Evolutionary conservation across 352 stramenopile species (phyloP).

Genomic region (Phytophthora pluvialis): DNA sequence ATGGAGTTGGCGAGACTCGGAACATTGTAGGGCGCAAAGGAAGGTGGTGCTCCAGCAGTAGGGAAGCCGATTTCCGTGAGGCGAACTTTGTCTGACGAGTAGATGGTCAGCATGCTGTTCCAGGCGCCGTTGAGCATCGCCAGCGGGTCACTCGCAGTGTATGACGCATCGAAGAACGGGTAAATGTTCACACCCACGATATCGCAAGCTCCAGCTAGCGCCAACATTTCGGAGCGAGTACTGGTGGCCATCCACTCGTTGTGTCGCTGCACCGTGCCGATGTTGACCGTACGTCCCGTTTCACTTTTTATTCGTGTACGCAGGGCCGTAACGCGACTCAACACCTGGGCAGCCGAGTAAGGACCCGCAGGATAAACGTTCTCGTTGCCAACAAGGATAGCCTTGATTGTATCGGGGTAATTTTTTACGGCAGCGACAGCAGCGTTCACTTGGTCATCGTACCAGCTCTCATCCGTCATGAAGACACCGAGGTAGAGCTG

Average conservation of each 20-base stretch:
- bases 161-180: conserved; percentile 73
- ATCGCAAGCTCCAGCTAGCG: conserved; percentile 58
- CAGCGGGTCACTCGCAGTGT: conserved; percentile 49
- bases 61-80: conserved; percentile 75
- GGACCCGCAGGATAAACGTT: conserved; percentile 61
- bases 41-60: conserved; percentile 44
- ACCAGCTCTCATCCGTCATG: conserved; percentile 80
- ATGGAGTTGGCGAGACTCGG: conserved; percentile 58
- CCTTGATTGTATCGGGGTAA: conserved; percentile 61
- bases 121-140: conserved; percentile 65
- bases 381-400: conserved; percentile 77
- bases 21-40: conserved; percentile 47
- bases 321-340: conserved; percentile 40
- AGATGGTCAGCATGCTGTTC: conserved; percentile 59
- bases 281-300: conserved; percentile 45
- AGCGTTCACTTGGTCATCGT: conserved; percentile 49
- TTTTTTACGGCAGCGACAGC: conserved; percentile 53
- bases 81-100: conserved; percentile 57
- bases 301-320: conserved; percentile 32
- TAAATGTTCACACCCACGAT: conserved; percentile 87
- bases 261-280: conserved; percentile 78
- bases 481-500: conserved; percentile 78
- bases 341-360: conserved; percentile 51
- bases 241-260: conserved; percentile 60
- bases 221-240: conserved; percentile 44